A percentile compares a stretch with the other conserved stretches of the same genome.
Evolutionary conservation across 805 yeast species (phyloP).

Genomic region (Myxozyma melibiosi): DNA sequence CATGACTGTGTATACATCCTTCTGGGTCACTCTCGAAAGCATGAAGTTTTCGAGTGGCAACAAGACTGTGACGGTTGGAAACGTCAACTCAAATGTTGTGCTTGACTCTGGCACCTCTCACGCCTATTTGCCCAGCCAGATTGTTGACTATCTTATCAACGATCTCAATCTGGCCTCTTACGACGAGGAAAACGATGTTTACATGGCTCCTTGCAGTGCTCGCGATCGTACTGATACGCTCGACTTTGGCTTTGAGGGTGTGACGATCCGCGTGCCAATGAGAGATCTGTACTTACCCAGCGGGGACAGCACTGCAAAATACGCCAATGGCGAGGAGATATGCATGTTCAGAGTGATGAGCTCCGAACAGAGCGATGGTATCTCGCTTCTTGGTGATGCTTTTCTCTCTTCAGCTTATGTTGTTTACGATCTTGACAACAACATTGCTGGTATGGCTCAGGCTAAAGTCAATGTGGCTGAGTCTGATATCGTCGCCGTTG

Average conservation of each 20-base stretch:
- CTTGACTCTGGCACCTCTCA: slow-evolving; percentile 60
- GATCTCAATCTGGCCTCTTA: slow-evolving; percentile 43
- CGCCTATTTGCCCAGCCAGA: slow-evolving; percentile 50
- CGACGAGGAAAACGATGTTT: slow-evolving; percentile 44
- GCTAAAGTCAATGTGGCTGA: slow-evolving; percentile 39
- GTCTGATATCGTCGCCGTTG: slow-evolving; percentile 30
- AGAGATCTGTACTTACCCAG: slow-evolving; percentile 32
- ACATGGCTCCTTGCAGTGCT: slow-evolving; percentile 45
- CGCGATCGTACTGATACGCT: slow-evolving; percentile 39
- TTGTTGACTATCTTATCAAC: slow-evolving; percentile 40
- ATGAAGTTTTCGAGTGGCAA: slow-evolving; percentile 12
- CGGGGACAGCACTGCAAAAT: slow-evolving; percentile 27
- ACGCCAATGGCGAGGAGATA: slow-evolving; percentile 29
- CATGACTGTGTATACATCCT: slow-evolving; percentile 11
- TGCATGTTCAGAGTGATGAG: slow-evolving; percentile 37
- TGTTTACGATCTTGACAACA: slow-evolving; percentile 60
- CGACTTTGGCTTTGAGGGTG: slow-evolving; percentile 56
- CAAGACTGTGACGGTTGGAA: not conserved
- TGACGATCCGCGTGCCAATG: slow-evolving; percentile 51
- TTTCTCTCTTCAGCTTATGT: slow-evolving; percentile 56
- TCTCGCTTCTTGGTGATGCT: slow-evolving; percentile 53
- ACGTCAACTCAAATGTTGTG: slow-evolving; percentile 43
- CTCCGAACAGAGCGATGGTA: slow-evolving; percentile 38
- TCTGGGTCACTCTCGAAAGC: slow-evolving; percentile 21
- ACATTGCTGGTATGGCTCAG: slow-evolving; percentile 58